Conservation (phyloP, 768 basidiomycete species). For the Trametopsis cervina region DNA sequence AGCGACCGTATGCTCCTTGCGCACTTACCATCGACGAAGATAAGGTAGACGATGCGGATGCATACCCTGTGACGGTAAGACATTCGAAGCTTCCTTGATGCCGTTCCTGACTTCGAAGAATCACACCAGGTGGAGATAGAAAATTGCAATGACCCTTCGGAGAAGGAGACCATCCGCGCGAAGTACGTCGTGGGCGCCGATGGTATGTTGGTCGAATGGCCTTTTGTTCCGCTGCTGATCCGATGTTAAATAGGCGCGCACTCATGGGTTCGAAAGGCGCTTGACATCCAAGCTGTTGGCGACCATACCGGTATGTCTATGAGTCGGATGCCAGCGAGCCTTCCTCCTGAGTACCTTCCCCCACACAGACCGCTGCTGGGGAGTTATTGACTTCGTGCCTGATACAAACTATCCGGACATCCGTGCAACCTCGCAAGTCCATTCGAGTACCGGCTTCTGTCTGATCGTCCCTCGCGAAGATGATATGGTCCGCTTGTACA, state of each 20-base stretch:
- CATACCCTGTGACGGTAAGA: slow-evolving; percentile 28
- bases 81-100: not conserved
- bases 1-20: slow-evolving; percentile 41
- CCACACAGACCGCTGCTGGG: slow-evolving; percentile 67
- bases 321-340: not conserved
- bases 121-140: slow-evolving; percentile 30
- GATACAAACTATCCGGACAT: slow-evolving; percentile 50
- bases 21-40: slow-evolving; percentile 36
- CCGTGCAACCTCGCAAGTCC: slow-evolving; percentile 40
- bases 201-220: slow-evolving; percentile 31
- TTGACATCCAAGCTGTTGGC: slow-evolving; percentile 68
- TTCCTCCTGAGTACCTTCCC: not conserved
- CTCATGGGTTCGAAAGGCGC: slow-evolving; percentile 74
- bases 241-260: slow-evolving; percentile 49
- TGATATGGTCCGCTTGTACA: slow-evolving; percentile 42
- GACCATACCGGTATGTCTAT: slow-evolving; percentile 44
- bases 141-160: slow-evolving; percentile 23
- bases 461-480: slow-evolving; percentile 47
- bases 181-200: slow-evolving; percentile 74
- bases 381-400: slow-evolving; percentile 58
- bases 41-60: slow-evolving; percentile 33
- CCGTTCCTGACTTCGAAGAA: not conserved
- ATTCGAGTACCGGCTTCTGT: slow-evolving; percentile 43
- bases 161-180: slow-evolving; percentile 52
- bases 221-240: not conserved